Evolutionary conservation across 2,329 filamentous ascomycete genomes (phyloP).

Genomic region (Calonectria henricotiae): DNA sequence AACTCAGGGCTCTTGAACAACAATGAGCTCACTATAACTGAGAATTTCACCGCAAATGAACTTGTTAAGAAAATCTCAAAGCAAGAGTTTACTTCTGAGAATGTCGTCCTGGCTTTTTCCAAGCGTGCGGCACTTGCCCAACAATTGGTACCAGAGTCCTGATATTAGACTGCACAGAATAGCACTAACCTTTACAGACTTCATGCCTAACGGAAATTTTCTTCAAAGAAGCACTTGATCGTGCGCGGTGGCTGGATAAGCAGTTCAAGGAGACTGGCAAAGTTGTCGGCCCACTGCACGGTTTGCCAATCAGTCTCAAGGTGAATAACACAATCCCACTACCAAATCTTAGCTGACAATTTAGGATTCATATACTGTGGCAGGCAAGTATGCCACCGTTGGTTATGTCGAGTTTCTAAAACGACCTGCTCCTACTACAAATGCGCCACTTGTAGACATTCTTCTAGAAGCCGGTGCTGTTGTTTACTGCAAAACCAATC

Average conservation of each 20-base stretch:
- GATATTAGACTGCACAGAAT: not conserved
- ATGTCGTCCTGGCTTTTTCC: slow-evolving; percentile 45
- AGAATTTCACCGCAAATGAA: slow-evolving; percentile 40
- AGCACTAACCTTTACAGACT: slow-evolving; percentile 32
- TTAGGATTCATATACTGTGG: slow-evolving; percentile 48
- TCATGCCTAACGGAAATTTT: slow-evolving; percentile 46
- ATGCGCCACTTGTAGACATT: slow-evolving; percentile 49
- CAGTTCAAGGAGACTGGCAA: slow-evolving; percentile 45
- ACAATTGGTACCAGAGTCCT: slow-evolving; percentile 38
- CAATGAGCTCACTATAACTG: slow-evolving; percentile 40
- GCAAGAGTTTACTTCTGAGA: slow-evolving; percentile 41
- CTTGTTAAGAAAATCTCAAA: slow-evolving; percentile 38
- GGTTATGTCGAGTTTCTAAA: slow-evolving; percentile 52
- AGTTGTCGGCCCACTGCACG: slow-evolving; percentile 45
- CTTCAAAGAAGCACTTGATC: slow-evolving; percentile 43
- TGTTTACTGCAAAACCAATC: slow-evolving; percentile 64
- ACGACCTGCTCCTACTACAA: slow-evolving; percentile 41
- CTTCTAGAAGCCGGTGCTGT: slow-evolving; percentile 52
- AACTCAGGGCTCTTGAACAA: slow-evolving; percentile 41
- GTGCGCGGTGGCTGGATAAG: slow-evolving; percentile 42
- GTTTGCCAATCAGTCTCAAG: slow-evolving; percentile 49
- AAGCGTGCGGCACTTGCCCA: slow-evolving; percentile 49
- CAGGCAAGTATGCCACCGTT: slow-evolving; percentile 48
- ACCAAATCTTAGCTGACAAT: not conserved
- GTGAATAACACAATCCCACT: not conserved